Conservation (phyloP, 805 yeast species). For the Zygoascus bituminiphila region DNA sequence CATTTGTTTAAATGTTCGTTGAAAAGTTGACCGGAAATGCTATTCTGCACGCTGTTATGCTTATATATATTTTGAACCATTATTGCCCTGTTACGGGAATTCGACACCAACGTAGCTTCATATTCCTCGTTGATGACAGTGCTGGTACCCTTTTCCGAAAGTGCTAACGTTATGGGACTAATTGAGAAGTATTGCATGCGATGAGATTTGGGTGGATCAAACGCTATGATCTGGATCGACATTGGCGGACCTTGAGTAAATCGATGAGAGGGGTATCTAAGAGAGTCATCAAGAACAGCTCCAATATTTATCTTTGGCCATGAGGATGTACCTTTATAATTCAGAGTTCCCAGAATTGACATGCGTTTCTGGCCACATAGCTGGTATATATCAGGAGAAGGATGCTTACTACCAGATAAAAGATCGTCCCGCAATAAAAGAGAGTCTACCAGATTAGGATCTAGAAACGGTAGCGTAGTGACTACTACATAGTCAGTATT, state of each 20-base stretch:
- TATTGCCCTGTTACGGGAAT: conserved; percentile 11
- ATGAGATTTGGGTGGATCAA: conserved; percentile 61
- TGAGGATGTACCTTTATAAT: conserved; percentile 1
- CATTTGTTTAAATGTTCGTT: conserved; percentile 15
- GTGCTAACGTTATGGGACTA: conserved; percentile 60
- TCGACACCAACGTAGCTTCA: conserved; percentile 25
- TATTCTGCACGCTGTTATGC: conserved; percentile 16
- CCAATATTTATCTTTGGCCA: neutral
- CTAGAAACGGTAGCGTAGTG: conserved; percentile 20
- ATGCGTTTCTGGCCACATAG: conserved; percentile 17
- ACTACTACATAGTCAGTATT: conserved; percentile 19
- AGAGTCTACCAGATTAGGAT: conserved; percentile 13
- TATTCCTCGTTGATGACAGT: conserved; percentile 22
- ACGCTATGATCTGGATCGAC: conserved; percentile 37
- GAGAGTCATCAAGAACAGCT: conserved; percentile 10
- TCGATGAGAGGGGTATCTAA: conserved; percentile 10
- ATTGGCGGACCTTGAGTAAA: neutral
- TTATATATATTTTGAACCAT: conserved; percentile 16
- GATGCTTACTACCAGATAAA: conserved; percentile 12
- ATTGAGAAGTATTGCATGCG: conserved; percentile 71
- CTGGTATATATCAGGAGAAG: conserved; percentile 10
- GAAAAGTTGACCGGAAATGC: conserved; percentile 1
- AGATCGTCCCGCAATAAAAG: conserved; percentile 15
- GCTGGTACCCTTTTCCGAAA: conserved; percentile 26
- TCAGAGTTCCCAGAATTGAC: conserved; percentile 16